A percentile compares a stretch with the other conserved stretches of the same genome.
These are phyloP conservation scores for Sporisorium scitamineum DNA, from an alignment of 1,284 basidiomycete species.

Conservation along the genomic window DNA sequence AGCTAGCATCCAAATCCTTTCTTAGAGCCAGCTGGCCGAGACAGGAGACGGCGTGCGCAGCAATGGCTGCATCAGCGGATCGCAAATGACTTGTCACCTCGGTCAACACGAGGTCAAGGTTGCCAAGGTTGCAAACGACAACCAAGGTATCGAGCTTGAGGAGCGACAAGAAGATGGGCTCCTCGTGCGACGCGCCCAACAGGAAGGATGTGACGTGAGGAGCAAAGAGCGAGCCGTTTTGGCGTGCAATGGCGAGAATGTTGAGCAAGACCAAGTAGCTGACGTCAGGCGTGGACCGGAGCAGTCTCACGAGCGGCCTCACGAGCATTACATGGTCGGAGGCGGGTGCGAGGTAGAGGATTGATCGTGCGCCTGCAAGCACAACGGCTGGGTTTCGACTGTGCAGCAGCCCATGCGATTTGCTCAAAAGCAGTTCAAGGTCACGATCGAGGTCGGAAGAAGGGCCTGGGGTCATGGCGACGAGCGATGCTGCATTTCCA, in stretches of 20 bases:
- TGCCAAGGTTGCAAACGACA: slow-evolving; percentile 23
- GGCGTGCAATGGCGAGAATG: slow-evolving; percentile 33
- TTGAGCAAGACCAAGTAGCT: slow-evolving; percentile 51
- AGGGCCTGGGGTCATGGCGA: neutral
- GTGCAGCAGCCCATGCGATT: slow-evolving; percentile 47
- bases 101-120: slow-evolving; percentile 26
- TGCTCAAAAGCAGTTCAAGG: slow-evolving; percentile 56
- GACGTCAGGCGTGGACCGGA: slow-evolving; percentile 48
- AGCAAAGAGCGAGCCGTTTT: slow-evolving; percentile 33
- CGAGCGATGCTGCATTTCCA: neutral
- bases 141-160: slow-evolving; percentile 59
- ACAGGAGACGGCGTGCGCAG: slow-evolving; percentile 45
- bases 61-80: slow-evolving; percentile 30
- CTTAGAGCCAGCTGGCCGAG: slow-evolving; percentile 45
- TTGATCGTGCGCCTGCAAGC: slow-evolving; percentile 41
- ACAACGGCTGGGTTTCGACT: slow-evolving; percentile 60
- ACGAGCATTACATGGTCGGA: slow-evolving; percentile 26
- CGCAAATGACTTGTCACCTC: slow-evolving; percentile 50
- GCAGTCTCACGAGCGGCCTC: slow-evolving; percentile 45
- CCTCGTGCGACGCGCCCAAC: slow-evolving; percentile 51
- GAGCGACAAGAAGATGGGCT: slow-evolving; percentile 53
- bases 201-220: slow-evolving; percentile 46
- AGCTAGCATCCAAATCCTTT: slow-evolving; percentile 21
- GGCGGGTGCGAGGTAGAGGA: slow-evolving; percentile 34
- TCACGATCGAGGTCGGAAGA: slow-evolving; percentile 52